Percentiles rank a stretch among this genome's conserved stretches.
These are phyloP conservation scores for Kwoniella shandongensis DNA, from an alignment of 768 basidiomycete genomes.

Conservation along the genomic window DNA sequence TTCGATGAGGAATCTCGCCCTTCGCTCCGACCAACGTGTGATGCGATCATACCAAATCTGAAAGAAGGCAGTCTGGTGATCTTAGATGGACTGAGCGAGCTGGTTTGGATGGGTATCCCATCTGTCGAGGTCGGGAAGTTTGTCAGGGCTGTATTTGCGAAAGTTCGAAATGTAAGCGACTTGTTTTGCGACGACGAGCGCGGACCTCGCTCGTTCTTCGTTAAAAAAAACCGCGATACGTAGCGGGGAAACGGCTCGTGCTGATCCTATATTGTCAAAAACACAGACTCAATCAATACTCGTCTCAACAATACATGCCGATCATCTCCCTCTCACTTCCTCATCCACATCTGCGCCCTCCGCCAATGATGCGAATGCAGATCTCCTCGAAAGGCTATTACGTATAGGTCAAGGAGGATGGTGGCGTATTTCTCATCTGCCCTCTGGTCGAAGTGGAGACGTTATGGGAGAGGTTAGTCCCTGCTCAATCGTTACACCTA, in stretches of 20 bases:
- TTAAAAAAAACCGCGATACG: no score
- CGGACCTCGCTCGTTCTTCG: no score
- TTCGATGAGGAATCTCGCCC: conserved; percentile 27
- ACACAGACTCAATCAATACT: conserved; percentile 28
- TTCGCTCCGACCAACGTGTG: conserved; percentile 27
- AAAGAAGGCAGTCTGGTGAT: conserved; percentile 27
- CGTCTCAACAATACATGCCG: conserved; percentile 45
- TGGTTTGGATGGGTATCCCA: conserved; percentile 37
- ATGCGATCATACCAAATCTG: conserved; percentile 13
- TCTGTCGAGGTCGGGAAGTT: conserved; percentile 30
- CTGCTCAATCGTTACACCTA: neutral
- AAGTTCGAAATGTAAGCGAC: conserved; percentile 15
- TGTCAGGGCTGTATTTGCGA: conserved; percentile 33
- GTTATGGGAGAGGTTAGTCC: conserved; percentile 51
- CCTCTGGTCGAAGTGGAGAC: conserved; percentile 47
- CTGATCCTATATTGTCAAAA: no score
- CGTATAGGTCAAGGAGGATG: conserved; percentile 37
- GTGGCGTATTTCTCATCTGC: conserved; percentile 43
- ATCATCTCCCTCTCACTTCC: conserved; percentile 32
- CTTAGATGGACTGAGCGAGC: conserved; percentile 43
- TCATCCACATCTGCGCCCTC: conserved; percentile 4
- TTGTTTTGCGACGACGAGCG: no score
- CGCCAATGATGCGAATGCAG: neutral
- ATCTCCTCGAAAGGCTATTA: conserved; percentile 35
- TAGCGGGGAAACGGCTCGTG: no score